Evolutionary conservation across 1,284 basidiomycete genomes (phyloP), one percentile per base, ranked within the genome.

Genomic region (Caloboletus firmus): DNA sequence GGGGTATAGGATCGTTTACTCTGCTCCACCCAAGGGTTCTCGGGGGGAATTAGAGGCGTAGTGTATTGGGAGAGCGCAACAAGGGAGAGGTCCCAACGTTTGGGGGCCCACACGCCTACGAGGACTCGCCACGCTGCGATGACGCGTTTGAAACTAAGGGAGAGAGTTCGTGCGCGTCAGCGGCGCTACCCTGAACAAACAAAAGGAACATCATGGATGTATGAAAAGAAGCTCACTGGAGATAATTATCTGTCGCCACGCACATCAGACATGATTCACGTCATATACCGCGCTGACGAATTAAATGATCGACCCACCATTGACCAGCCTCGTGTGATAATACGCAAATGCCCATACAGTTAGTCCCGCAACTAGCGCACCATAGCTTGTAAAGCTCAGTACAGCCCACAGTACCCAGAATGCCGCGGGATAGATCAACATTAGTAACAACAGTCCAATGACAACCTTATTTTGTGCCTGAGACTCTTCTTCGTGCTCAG

Each of bases 381-480:
- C 79, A 15, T 69, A 43, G 62, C 79, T 66, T 65, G 86, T 88
- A 57, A 86, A 88, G 74, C 81, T 80, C 55, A 95, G 79, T 35
- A 93, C 69, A 13, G 86, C 84, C 89, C 92, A 95, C 18, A 95
- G 74, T 61, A 85, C 34, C 69, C 91, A 84, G 75, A 96, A 96
- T 32, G 85, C 72, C 18, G 83, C 69, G n/a, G 91, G 87, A 74
- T 95, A 96, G 41, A 89, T 84, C 62, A 92, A 68, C 57, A 91
- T 67, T 43, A 88, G 75, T 48, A 93, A 80, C 45, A 95, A 65
- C 24, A 96, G 69, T 1, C 92, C 91, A 60, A 95, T 85, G 13
- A 90, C 84, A 40, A 95, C 84, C 76, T 97, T 95, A 75, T 89
- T 95, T 76, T 95, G 92, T 35, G 93, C 94, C 72, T 93, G 90